Percentiles rank a stretch among this genome's conserved stretches.
Evolutionary conservation across 73 alveolate genomes (phyloP).

Genomic region (Stentor roeselii): DNA sequence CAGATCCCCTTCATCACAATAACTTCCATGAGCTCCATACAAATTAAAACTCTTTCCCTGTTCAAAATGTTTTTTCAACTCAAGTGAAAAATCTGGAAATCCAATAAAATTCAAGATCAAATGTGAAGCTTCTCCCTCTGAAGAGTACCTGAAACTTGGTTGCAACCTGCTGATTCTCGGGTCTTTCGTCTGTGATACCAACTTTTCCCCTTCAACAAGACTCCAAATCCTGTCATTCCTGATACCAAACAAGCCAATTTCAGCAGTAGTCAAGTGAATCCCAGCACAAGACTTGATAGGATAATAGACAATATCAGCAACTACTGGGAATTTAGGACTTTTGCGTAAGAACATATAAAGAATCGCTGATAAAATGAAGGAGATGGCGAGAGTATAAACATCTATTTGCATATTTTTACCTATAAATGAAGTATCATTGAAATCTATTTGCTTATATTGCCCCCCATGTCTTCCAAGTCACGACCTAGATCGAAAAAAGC

Average conservation of each 20-base stretch:
- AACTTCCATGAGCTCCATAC: not conserved
- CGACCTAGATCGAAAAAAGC: too few relatives aligned
- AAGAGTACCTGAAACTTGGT: not conserved
- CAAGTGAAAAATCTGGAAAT: not conserved
- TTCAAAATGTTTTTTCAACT: not conserved
- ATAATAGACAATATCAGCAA: conserved; percentile 3
- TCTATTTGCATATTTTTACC: too few relatives aligned
- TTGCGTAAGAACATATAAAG: not conserved
- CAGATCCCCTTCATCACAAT: not conserved
- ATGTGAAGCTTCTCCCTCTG: not conserved
- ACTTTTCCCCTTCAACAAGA: not conserved
- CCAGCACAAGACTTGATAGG: conserved; percentile 22
- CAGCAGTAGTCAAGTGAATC: not conserved
- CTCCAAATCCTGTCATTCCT: not conserved
- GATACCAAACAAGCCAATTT: not conserved
- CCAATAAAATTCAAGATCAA: not conserved
- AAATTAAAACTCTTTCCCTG: not conserved
- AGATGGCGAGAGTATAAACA: not conserved
- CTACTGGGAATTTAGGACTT: not conserved
- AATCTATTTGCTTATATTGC: too few relatives aligned
- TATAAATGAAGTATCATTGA: too few relatives aligned
- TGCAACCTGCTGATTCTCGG: not conserved
- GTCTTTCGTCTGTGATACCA: not conserved
- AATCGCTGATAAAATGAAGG: not conserved
- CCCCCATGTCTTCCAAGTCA: too few relatives aligned